These are phyloP conservation scores for Hymenoscyphus linearis DNA, from an alignment of 2,329 filamentous ascomycete genomes.

Conservation along the genomic window DNA sequence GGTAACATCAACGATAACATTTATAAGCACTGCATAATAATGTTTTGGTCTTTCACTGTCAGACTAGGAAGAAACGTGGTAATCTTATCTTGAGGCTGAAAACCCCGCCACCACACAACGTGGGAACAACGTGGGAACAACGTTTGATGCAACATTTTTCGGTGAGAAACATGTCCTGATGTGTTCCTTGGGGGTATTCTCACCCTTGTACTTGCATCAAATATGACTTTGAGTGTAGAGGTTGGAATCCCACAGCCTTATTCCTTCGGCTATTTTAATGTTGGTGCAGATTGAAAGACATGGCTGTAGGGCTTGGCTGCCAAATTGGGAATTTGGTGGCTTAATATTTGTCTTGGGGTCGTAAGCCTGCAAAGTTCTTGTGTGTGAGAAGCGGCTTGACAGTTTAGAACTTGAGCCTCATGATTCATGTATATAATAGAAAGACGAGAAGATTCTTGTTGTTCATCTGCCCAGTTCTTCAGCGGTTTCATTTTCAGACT, in stretches of 20 bases:
- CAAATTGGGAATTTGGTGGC: background rate
- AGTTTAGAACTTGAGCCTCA: background rate
- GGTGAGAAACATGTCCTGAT: background rate
- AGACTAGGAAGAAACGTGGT: background rate
- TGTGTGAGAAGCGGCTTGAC: background rate
- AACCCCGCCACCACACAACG: background rate
- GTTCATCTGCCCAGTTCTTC: background rate
- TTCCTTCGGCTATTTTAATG: background rate
- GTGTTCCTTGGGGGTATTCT: background rate
- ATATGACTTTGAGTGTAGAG: background rate
- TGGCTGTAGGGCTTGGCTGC: background rate
- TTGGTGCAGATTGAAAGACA: background rate
- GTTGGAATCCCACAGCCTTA: background rate
- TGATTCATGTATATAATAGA: background rate
- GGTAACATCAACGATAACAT: background rate
- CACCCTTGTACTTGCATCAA: background rate
- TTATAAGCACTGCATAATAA: background rate
- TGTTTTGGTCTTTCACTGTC: background rate
- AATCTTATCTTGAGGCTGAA: background rate
- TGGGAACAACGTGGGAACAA: background rate
- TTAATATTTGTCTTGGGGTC: background rate
- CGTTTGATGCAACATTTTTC: too few species aligned
- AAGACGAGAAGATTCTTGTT: background rate
- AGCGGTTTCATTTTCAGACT: background rate
- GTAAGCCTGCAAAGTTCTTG: background rate